phyloP scores from a whole-genome alignment of 2,329 filamentous ascomycete species.

The Aspergillus pseudotamarii region DNA sequence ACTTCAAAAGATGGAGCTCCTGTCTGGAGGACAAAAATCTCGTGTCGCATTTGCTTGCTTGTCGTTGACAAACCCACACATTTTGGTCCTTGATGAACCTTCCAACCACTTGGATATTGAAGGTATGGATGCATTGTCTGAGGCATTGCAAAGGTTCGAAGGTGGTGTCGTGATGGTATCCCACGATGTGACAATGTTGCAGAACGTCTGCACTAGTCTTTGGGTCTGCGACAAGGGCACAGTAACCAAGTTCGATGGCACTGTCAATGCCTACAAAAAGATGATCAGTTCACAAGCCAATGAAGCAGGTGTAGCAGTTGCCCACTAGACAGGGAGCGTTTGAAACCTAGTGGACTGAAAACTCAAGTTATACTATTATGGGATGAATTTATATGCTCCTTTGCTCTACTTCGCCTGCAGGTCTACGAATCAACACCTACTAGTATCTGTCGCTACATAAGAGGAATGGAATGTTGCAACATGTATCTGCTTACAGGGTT shows the following conservation, averaged over 20 bases:
- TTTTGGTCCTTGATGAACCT: slow-evolving; percentile 95
- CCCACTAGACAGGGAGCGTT: slow-evolving; percentile 32
- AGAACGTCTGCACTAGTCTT: slow-evolving; percentile 89
- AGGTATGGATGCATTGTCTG: slow-evolving; percentile 92
- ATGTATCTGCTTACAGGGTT: background rate
- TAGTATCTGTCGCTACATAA: background rate
- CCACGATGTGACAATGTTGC: slow-evolving; percentile 98
- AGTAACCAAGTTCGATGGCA: slow-evolving; percentile 93
- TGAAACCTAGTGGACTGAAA: background rate
- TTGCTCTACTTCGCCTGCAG: background rate
- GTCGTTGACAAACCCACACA: slow-evolving; percentile 90
- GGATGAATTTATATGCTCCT: too few species aligned
- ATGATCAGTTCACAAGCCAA: slow-evolving; percentile 88
- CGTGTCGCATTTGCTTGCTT: slow-evolving; percentile 98
- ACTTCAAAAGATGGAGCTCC: slow-evolving; percentile 88
- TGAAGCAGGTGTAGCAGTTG: slow-evolving; percentile 72
- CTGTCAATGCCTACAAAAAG: slow-evolving; percentile 97
- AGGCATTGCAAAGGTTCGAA: slow-evolving; percentile 82
- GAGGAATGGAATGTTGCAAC: background rate
- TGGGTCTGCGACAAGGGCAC: slow-evolving; percentile 97
- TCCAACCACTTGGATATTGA: slow-evolving; percentile 99
- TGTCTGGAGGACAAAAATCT: slow-evolving; percentile 97
- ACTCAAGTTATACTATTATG: background rate
- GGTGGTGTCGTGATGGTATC: slow-evolving; percentile 98
- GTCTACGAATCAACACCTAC: background rate